These are phyloP conservation scores for Pichia sp. DNA, from an alignment of 1,139 yeast species.

Conservation along the genomic window DNA sequence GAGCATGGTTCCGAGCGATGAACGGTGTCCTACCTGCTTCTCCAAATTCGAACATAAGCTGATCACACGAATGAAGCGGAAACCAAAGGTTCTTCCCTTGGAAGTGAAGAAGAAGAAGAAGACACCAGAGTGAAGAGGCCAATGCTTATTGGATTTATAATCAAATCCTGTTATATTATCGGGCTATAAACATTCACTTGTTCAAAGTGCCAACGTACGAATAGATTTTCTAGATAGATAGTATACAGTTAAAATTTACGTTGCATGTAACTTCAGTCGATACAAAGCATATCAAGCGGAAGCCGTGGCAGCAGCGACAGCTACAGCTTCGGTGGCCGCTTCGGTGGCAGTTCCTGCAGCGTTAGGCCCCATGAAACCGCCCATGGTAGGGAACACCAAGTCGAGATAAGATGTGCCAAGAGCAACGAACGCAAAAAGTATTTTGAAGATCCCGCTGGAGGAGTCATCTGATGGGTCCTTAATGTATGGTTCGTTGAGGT, in stretches of 20 bases:
- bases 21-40: constrained; percentile 64
- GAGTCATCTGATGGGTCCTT: constrained; percentile 27
- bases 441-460: constrained; percentile 26
- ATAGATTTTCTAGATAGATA: not conserved
- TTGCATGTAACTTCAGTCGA: not conserved
- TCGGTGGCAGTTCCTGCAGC: constrained; percentile 7
- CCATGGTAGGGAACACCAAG: constrained; percentile 28
- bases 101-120: constrained; percentile 26
- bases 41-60: constrained; percentile 57
- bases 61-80: constrained; percentile 48
- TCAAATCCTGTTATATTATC: not conserved
- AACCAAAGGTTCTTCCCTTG: constrained; percentile 40
- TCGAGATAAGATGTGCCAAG: constrained; percentile 31
- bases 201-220: not conserved
- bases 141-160: not conserved
- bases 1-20: constrained; percentile 49
- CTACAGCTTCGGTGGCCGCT: not conserved
- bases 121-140: not conserved
- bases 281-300: not conserved
- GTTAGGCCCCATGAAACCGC: constrained; percentile 17
- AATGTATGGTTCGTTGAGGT: constrained; percentile 35
- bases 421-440: constrained; percentile 29
- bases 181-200: not conserved
- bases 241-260: not conserved
- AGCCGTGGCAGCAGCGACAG: not conserved